Conservation (phyloP, 163 green algal species). For the Volvox carteri region DNA sequence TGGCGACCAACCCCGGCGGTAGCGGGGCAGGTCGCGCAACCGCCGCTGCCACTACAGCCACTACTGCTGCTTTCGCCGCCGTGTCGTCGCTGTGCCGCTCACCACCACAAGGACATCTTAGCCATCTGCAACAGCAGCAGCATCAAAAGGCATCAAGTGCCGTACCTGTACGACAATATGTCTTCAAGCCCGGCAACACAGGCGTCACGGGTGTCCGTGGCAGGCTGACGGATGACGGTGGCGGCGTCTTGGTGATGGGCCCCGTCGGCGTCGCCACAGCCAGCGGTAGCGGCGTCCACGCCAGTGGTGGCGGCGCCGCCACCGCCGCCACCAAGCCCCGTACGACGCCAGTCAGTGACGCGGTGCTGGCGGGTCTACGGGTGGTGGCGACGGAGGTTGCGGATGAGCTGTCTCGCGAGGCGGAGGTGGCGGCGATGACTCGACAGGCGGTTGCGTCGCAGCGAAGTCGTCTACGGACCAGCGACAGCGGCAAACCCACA, state of each 20-base stretch:
- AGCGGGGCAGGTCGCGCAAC: too few species aligned
- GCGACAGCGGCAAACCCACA: background rate
- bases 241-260: background rate
- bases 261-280: background rate
- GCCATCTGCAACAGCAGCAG: background rate
- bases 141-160: background rate
- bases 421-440: background rate
- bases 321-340: background rate
- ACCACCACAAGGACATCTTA: background rate
- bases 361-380: conserved; percentile 1
- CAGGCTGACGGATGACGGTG: background rate
- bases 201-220: background rate
- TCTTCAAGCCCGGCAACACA: background rate
- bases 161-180: background rate
- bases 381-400: conserved; percentile 33
- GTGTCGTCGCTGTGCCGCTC: background rate
- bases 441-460: background rate
- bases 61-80: background rate
- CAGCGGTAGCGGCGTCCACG: background rate
- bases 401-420: conserved; percentile 25
- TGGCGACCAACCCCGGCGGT: too few species aligned
- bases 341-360: background rate
- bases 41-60: too few species aligned
- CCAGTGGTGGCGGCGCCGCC: too few species aligned
- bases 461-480: background rate